A percentile compares a stretch with the other conserved stretches of the same genome.
These are phyloP conservation scores for Lolium perenne DNA, from an alignment of 176 grass and related monocot species.

Conservation along the genomic window DNA sequence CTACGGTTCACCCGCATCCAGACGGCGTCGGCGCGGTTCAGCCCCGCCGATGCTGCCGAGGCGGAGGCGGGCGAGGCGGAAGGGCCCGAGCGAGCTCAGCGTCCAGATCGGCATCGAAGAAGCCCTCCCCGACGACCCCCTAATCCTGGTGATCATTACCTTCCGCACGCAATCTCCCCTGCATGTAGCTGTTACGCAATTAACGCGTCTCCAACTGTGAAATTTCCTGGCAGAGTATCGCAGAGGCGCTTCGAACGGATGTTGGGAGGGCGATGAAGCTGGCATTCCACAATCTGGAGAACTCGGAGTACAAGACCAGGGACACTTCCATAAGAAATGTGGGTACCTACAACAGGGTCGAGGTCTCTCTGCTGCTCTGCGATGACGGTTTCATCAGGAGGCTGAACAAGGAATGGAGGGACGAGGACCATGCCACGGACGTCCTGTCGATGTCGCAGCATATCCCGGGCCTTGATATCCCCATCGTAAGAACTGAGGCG, in stretches of 20 bases:
- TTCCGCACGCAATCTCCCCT: neutral
- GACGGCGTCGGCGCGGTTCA: constrained; percentile 34
- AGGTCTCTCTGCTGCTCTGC: constrained; percentile 76
- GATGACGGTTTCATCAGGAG: constrained; percentile 78
- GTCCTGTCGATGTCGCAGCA: constrained; percentile 93
- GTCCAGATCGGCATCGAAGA: constrained; percentile 88
- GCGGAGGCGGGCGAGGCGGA: constrained; percentile 39
- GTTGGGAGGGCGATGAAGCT: constrained; percentile 76
- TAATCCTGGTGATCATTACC: constrained; percentile 58
- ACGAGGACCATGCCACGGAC: constrained; percentile 69
- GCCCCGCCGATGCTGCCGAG: constrained; percentile 38
- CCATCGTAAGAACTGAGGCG: constrained; percentile 27
- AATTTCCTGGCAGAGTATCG: constrained; percentile 62
- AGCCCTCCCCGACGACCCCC: constrained; percentile 65
- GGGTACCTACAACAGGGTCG: constrained; percentile 63
- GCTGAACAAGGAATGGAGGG: constrained; percentile 92
- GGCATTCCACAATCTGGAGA: constrained; percentile 57
- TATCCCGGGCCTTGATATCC: constrained; percentile 68
- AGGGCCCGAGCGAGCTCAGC: constrained; percentile 63
- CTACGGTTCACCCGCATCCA: constrained; percentile 8
- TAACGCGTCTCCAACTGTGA: neutral
- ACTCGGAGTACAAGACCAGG: constrained; percentile 70
- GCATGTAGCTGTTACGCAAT: neutral
- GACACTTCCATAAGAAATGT: constrained; percentile 63
- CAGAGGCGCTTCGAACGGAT: constrained; percentile 63